These are phyloP conservation scores for Paramecium sexaurelia DNA, from an alignment of 73 alveolate genomes.

Conservation along the genomic window DNA sequence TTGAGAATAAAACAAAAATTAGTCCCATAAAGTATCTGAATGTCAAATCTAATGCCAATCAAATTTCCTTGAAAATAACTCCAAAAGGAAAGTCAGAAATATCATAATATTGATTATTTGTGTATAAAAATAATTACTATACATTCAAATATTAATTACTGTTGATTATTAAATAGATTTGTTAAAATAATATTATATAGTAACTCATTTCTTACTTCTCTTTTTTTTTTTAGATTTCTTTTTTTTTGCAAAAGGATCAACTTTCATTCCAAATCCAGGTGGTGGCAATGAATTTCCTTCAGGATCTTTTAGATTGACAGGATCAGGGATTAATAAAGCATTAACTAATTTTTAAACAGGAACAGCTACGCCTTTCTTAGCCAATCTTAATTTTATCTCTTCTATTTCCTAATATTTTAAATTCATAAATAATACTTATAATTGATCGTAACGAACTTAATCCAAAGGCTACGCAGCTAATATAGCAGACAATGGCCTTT, in stretches of 20 bases:
- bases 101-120: neutral
- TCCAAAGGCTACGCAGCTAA: constrained; percentile 34
- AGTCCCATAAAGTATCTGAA: neutral
- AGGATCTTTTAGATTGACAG: neutral
- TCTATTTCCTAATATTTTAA: neutral
- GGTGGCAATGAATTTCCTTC: constrained; percentile 18
- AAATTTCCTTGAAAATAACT: neutral
- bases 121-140: neutral
- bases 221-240: constrained; percentile 27
- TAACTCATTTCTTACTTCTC: constrained; percentile 38
- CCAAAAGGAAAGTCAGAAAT: neutral
- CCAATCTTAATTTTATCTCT: constrained; percentile 35
- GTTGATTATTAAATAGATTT: neutral
- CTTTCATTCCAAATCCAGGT: constrained; percentile 40
- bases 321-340: constrained; percentile 31
- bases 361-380: constrained; percentile 12
- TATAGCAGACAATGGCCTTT: constrained; percentile 39
- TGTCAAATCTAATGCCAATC: neutral
- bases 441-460: neutral
- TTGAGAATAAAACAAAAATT: neutral
- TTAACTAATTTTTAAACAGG: constrained; percentile 39
- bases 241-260: constrained; percentile 45
- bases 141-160: neutral
- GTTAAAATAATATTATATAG: neutral
- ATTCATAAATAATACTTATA: neutral